Conservation (phyloP, 2,329 filamentous ascomycete species). For the Alternaria hordeiaustralica region DNA sequence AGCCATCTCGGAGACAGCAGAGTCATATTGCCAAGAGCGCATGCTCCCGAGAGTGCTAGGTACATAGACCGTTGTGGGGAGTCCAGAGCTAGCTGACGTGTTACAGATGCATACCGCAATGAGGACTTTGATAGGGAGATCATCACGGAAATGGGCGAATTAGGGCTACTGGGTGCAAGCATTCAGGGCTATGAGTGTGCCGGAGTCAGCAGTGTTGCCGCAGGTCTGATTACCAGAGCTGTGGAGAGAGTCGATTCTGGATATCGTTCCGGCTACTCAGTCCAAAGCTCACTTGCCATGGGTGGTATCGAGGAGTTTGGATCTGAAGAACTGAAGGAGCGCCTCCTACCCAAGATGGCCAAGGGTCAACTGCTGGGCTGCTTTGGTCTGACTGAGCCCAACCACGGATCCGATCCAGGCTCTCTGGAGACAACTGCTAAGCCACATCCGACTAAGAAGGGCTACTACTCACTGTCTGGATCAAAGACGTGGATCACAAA, state of each 20-base stretch:
- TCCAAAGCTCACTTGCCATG: slow-evolving; percentile 93
- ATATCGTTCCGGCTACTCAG: slow-evolving; percentile 91
- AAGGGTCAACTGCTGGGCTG: slow-evolving; percentile 83
- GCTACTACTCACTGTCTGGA: slow-evolving; percentile 79
- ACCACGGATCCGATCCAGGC: slow-evolving; percentile 90
- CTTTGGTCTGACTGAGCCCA: slow-evolving; percentile 90
- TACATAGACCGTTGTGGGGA: slow-evolving; percentile 49
- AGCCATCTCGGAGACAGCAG: slow-evolving; percentile 87
- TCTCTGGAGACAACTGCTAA: slow-evolving; percentile 90
- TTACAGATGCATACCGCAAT: slow-evolving; percentile 79
- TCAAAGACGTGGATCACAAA: slow-evolving; percentile 97
- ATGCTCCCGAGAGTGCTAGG: slow-evolving; percentile 85
- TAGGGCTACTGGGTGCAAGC: slow-evolving; percentile 85
- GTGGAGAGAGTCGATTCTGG: slow-evolving; percentile 91
- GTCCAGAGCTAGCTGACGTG: slow-evolving; percentile 13
- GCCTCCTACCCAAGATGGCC: slow-evolving; percentile 79
- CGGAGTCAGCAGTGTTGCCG: slow-evolving; percentile 84
- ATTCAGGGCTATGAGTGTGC: slow-evolving; percentile 90
- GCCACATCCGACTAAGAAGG: slow-evolving; percentile 82
- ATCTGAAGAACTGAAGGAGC: slow-evolving; percentile 85
- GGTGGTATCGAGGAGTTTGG: slow-evolving; percentile 89
- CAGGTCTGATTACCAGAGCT: slow-evolving; percentile 87
- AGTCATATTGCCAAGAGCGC: slow-evolving; percentile 91
- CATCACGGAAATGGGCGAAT: slow-evolving; percentile 87
- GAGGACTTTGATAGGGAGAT: slow-evolving; percentile 88